Percentiles rank a stretch among this genome's conserved stretches.
phyloP scores from a whole-genome alignment of 768 basidiomycete species.

The Candolleomyces efflorescens region DNA sequence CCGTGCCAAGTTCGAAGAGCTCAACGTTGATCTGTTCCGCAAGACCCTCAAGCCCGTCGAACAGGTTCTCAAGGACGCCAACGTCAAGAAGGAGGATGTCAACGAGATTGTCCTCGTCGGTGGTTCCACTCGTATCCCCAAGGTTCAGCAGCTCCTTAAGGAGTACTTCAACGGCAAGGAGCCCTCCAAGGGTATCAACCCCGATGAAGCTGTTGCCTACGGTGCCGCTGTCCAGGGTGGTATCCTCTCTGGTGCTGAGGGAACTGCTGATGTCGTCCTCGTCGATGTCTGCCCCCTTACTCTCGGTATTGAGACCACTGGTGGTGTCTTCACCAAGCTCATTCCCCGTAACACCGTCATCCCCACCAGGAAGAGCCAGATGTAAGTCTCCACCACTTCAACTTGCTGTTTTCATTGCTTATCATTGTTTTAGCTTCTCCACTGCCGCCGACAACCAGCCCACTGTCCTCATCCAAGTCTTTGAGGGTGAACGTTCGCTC shows the following conservation, averaged over 20 bases:
- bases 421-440: constrained; percentile 47
- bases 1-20: constrained; percentile 97
- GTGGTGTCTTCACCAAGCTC: constrained; percentile 96
- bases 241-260: constrained; percentile 93
- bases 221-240: constrained; percentile 99
- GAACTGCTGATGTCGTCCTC: constrained; percentile 85
- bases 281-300: constrained; percentile 97
- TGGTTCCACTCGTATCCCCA: constrained; percentile 99
- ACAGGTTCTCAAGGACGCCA: constrained; percentile 96
- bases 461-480: constrained; percentile 95
- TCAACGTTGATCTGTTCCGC: constrained; percentile 98
- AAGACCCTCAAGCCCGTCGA: constrained; percentile 99
- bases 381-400: constrained; percentile 37
- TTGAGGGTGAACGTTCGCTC: constrained; percentile 93
- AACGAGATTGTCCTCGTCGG: constrained; percentile 93
- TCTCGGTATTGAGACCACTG: constrained; percentile 98
- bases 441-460: constrained; percentile 91
- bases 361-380: constrained; percentile 96
- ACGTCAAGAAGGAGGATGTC: constrained; percentile 96
- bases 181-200: constrained; percentile 98
- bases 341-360: constrained; percentile 98
- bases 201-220: constrained; percentile 98
- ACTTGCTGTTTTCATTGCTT: constrained; percentile 17
- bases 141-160: constrained; percentile 97
- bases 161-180: constrained; percentile 97